Conservation (phyloP, 352 stramenopile species). For the Phytophthora cajani region DNA sequence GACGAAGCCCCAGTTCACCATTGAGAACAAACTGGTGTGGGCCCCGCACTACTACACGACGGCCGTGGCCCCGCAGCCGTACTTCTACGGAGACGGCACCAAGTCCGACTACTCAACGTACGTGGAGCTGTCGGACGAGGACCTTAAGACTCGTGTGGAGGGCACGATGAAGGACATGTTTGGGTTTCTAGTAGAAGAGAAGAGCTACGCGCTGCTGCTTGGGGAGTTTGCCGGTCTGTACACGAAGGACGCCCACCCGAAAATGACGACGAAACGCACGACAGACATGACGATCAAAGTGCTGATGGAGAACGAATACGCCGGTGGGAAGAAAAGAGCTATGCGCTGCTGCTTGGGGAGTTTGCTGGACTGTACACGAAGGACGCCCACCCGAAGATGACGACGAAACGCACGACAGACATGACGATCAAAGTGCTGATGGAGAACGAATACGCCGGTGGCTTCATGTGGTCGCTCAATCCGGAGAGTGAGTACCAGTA, state of each 20-base stretch:
- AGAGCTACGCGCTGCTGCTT: constrained; percentile 59
- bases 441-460: constrained; percentile 66
- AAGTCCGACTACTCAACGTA: constrained; percentile 55
- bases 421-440: constrained; percentile 74
- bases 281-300: constrained; percentile 77
- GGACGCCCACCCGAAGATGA: constrained; percentile 69
- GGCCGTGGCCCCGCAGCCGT: constrained; percentile 70
- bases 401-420: constrained; percentile 78
- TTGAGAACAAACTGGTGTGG: constrained; percentile 83
- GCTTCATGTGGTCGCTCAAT: constrained; percentile 88
- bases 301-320: constrained; percentile 68
- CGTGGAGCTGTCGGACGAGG: constrained; percentile 67
- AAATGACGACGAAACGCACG: constrained; percentile 76
- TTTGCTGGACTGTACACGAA: constrained; percentile 78
- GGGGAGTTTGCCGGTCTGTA: constrained; percentile 83
- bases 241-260: constrained; percentile 65
- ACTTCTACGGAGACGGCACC: constrained; percentile 77
- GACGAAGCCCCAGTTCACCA: constrained; percentile 54
- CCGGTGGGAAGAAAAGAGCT: no score
- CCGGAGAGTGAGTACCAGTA: constrained; percentile 81
- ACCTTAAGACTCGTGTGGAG: constrained; percentile 50
- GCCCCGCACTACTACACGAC: constrained; percentile 86
- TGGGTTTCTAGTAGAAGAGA: constrained; percentile 65
- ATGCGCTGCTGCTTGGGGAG: constrained; percentile 77
- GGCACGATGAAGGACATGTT: constrained; percentile 84